Evolutionary conservation across 345 rosid genomes (phyloP).

Genomic region (Diplotaxis tenuifolia): DNA sequence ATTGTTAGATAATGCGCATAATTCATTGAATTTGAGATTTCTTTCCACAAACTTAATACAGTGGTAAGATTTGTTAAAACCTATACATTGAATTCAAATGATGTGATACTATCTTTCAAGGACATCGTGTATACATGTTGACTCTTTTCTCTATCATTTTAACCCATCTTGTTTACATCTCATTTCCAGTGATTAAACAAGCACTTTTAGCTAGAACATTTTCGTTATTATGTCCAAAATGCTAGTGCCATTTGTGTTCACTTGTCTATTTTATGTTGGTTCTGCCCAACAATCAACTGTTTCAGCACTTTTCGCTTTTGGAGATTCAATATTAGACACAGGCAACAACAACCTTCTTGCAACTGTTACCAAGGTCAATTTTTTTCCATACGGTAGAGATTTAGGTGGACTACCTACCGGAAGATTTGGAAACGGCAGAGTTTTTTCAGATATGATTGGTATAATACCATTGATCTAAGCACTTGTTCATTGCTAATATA

Average conservation of each 20-base stretch:
- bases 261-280: slow-evolving; percentile 15
- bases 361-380: slow-evolving; percentile 40
- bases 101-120: background rate
- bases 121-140: background rate
- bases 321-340: slow-evolving; percentile 64
- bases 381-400: slow-evolving; percentile 60
- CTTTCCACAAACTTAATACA: background rate
- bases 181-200: slow-evolving; percentile 1
- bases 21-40: background rate
- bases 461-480: background rate
- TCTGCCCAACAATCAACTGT: slow-evolving; percentile 20
- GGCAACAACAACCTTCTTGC: slow-evolving; percentile 55
- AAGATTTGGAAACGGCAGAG: slow-evolving; percentile 60
- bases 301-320: slow-evolving; percentile 41
- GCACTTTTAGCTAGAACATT: background rate
- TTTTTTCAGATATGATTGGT: slow-evolving; percentile 58
- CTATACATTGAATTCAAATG: background rate
- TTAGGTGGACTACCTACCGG: slow-evolving; percentile 59
- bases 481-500: background rate
- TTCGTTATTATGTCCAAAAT: slow-evolving; percentile 3
- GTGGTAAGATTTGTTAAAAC: background rate
- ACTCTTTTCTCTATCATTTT: background rate
- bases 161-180: background rate
- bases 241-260: background rate
- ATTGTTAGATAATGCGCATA: background rate